Evolutionary conservation across 148 eudicot species (phyloP).

Genomic region (Chenopodium formosanum): DNA sequence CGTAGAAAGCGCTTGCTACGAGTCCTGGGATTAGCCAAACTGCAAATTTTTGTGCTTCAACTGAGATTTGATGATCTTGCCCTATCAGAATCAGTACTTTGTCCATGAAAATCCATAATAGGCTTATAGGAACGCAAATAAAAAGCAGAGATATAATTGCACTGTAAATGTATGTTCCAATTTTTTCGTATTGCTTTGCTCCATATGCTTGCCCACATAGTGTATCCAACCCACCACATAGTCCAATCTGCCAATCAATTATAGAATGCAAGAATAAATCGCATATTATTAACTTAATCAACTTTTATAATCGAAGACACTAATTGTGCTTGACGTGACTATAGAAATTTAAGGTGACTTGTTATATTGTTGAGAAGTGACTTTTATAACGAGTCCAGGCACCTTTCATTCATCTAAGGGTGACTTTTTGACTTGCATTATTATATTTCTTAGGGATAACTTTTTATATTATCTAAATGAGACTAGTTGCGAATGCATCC

Average conservation of each 20-base stretch:
- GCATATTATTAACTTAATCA: too few species aligned
- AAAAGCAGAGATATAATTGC: slow-evolving; percentile 36
- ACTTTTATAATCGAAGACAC: not conserved
- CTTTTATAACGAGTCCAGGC: too few species aligned
- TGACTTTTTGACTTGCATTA: too few species aligned
- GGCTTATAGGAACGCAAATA: slow-evolving; percentile 37
- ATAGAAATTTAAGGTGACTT: not conserved
- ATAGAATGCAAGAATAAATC: not conserved
- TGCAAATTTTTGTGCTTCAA: slow-evolving; percentile 38
- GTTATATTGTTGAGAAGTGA: not conserved
- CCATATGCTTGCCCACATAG: slow-evolving; percentile 63
- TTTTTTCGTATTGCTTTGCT: slow-evolving; percentile 43
- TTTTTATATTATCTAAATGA: too few species aligned
- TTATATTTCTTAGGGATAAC: too few species aligned
- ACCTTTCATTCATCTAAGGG: too few species aligned
- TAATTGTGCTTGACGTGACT: not conserved
- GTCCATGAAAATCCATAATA: slow-evolving; percentile 48
- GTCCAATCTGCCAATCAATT: slow-evolving; percentile 37
- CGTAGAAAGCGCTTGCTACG: slow-evolving; percentile 37
- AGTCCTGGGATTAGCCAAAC: slow-evolving; percentile 39
- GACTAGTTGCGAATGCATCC: too few species aligned
- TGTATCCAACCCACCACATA: slow-evolving; percentile 54
- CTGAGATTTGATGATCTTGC: slow-evolving; percentile 44
- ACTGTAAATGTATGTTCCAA: slow-evolving; percentile 41
- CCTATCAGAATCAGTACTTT: slow-evolving; percentile 33